Percentiles rank a stretch among this genome's conserved stretches.
Conservation (phyloP, 2,329 filamentous ascomycete species). For the Botrytis squamosa region DNA sequence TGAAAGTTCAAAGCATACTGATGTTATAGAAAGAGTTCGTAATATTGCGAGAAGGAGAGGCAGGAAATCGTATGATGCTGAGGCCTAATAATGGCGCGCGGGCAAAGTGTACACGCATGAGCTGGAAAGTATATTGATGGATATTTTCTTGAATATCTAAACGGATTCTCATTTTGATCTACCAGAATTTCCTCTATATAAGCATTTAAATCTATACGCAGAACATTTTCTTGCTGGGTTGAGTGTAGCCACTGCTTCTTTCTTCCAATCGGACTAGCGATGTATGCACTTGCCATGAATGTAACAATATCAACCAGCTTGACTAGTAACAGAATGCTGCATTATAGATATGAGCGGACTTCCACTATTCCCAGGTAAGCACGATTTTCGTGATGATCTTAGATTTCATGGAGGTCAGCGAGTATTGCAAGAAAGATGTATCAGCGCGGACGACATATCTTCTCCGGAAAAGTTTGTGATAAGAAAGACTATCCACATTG, state of each 20-base stretch:
- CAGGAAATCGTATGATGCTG: background rate
- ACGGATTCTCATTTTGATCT: background rate
- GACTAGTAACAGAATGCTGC: background rate
- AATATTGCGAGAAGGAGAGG: background rate
- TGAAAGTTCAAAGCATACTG: background rate
- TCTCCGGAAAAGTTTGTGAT: background rate
- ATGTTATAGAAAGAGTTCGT: background rate
- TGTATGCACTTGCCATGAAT: background rate
- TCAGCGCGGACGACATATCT: background rate
- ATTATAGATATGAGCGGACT: fast-evolving
- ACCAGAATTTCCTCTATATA: background rate
- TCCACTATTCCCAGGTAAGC: background rate
- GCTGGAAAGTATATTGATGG: background rate
- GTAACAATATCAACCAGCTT: background rate
- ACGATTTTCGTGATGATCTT: background rate
- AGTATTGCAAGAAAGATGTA: background rate
- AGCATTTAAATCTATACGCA: background rate
- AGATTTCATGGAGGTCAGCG: background rate
- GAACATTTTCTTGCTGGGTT: background rate
- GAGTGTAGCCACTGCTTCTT: background rate
- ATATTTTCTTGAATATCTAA: background rate
- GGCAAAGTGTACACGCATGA: fast-evolving
- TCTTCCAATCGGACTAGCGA: background rate
- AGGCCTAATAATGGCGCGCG: background rate
- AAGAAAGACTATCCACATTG: background rate